Conservation (phyloP, 1,284 basidiomycete genomes). For the Coniophora puteana region DNA sequence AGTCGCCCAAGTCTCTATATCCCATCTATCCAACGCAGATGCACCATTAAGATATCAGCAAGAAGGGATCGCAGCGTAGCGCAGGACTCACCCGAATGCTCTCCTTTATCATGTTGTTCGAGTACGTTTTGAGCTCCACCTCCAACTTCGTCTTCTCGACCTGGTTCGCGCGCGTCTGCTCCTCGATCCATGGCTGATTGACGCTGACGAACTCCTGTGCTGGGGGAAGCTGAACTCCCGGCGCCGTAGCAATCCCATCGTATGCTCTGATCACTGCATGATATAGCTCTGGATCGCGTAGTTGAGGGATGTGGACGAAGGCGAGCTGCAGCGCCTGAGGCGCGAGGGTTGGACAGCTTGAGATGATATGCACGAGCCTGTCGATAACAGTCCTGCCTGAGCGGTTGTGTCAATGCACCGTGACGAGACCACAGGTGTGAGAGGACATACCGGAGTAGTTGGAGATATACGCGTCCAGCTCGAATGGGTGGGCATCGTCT, state of each 20-base stretch:
- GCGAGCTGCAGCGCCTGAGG: slow-evolving; percentile 65
- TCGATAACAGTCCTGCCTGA: slow-evolving; percentile 68
- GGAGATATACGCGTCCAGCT: slow-evolving; percentile 54
- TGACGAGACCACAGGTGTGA: not conserved
- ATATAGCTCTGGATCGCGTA: slow-evolving; percentile 60
- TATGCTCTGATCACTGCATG: slow-evolving; percentile 53
- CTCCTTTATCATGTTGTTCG: slow-evolving; percentile 92
- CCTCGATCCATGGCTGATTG: slow-evolving; percentile 65
- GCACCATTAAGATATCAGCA: slow-evolving; percentile 2
- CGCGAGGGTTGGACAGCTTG: slow-evolving; percentile 61
- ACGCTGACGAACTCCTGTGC: slow-evolving; percentile 42
- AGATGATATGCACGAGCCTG: slow-evolving; percentile 64
- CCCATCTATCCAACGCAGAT: slow-evolving; percentile 57
- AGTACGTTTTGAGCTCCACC: slow-evolving; percentile 86
- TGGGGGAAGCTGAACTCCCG: slow-evolving; percentile 40
- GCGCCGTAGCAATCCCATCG: slow-evolving; percentile 41
- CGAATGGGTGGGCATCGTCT: slow-evolving; percentile 76
- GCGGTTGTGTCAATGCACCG: not conserved
- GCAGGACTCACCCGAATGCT: slow-evolving; percentile 78
- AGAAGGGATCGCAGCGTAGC: too few relatives aligned
- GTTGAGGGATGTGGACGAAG: slow-evolving; percentile 55
- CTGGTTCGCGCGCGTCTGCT: slow-evolving; percentile 54
- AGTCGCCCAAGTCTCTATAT: slow-evolving; percentile 79
- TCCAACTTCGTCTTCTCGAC: slow-evolving; percentile 73
- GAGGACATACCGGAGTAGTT: slow-evolving; percentile 25